Evolutionary conservation across 2,329 filamentous ascomycete genomes (phyloP).

Genomic region (Chrysoporthe austroafricana): DNA sequence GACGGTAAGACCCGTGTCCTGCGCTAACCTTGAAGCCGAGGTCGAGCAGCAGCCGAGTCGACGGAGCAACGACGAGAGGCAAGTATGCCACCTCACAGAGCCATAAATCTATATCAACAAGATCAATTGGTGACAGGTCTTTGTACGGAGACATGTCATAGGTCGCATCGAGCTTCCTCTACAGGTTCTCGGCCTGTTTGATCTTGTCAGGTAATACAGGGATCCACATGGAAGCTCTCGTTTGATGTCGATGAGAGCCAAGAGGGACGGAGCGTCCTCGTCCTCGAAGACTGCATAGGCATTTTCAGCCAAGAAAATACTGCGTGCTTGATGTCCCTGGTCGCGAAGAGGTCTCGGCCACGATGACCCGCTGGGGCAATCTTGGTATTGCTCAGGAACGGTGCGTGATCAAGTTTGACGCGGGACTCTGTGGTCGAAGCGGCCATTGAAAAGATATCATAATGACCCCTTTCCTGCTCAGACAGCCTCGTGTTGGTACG

Average conservation of each 20-base stretch:
- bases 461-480: constrained; percentile 37
- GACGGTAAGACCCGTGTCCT: background rate
- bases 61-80: background rate
- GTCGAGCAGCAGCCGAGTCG: background rate
- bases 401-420: constrained; percentile 39
- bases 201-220: background rate
- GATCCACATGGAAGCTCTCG: no score
- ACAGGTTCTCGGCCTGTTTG: background rate
- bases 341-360: constrained; percentile 49
- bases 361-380: constrained; percentile 39
- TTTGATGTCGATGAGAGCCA: constrained; percentile 1
- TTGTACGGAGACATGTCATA: constrained; percentile 4
- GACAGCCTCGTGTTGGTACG: constrained; percentile 1
- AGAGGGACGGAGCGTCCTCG: background rate
- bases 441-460: constrained; percentile 37
- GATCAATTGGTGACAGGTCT: background rate
- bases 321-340: constrained; percentile 40
- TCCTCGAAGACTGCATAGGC: constrained; percentile 30
- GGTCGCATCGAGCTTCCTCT: background rate
- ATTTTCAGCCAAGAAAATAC: constrained; percentile 49
- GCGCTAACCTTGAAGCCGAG: background rate
- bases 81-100: background rate
- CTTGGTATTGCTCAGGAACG: constrained; percentile 40
- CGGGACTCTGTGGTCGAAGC: constrained; percentile 28
- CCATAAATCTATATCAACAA: background rate